Base-by-base conservation (phyloP, 805 yeast species). In the Myxozyma sirexii region DNA sequence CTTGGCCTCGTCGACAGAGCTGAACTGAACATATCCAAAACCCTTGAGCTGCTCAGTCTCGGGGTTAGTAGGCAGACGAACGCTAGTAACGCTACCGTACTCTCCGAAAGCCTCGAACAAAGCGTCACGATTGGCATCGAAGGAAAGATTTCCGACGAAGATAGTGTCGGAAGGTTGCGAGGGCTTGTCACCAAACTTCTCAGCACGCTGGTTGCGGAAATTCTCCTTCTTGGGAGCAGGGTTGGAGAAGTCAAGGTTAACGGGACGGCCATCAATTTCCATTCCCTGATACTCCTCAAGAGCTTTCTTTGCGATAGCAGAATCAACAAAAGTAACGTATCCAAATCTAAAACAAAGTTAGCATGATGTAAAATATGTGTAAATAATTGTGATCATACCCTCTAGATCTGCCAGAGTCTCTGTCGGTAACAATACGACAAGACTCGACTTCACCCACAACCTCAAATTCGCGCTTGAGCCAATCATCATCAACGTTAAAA, bases 1-100 rank as follows among this genome's bases (percentile, higher is more conserved):
- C 77, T 86, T 83, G 69, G 99, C 97, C 75, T 90, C 96, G 46
- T 92, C 98, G 66, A 88, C 80, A 60, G 87, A 81, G 47, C 88
- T 80, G 74, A 83, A 93, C 80, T 94, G 98, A 59, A 93, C 97
- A 78, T 94, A 94, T 68, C 98, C 99, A 79, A 94, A 94, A 69
- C 99, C 99, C 84, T 94, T 94, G 77, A 96, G 96, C 80, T 93
- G 97, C 76, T 91, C 96, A 67, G 98, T 92, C 77, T 93, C 98
- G 72, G 97, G 97, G 80, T 94, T 96, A 45, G 98, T 93, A 76
- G 99, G 99, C 68, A 94, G 80, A 81, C 99, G 87, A 69, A 91
- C 92, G 64, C 96, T 89, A 57, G 90, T 78, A 63, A 94, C 90
- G 64, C 82, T 81, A 74, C 97, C 98, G 76, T 82, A 82, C 72